Percentiles rank a stretch among this genome's conserved stretches.
Evolutionary conservation across 164 flowering plant species (phyloP).

Genomic region (Umbellularia californica): DNA sequence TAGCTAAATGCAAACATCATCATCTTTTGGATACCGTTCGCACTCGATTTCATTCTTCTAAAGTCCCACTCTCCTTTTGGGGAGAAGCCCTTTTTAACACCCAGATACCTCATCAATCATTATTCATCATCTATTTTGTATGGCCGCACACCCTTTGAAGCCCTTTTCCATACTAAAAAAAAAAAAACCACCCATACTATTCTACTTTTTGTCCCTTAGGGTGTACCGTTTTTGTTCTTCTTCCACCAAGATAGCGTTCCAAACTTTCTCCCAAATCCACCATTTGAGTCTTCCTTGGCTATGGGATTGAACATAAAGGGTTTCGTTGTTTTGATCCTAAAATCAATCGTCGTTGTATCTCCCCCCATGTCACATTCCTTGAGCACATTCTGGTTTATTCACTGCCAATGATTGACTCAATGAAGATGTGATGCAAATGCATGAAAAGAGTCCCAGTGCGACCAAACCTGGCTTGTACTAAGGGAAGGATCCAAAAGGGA

Average conservation of each 20-base stretch:
- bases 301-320: too few relatives aligned
- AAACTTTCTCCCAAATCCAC: neutral
- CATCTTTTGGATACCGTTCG: neutral
- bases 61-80: neutral
- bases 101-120: neutral
- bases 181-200: neutral
- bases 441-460: too few relatives aligned
- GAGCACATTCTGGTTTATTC: too few relatives aligned
- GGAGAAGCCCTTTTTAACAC: neutral
- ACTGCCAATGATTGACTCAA: too few relatives aligned
- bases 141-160: neutral
- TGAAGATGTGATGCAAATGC: too few relatives aligned
- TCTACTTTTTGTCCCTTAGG: neutral
- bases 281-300: too few relatives aligned
- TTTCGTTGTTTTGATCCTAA: too few relatives aligned
- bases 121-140: neutral
- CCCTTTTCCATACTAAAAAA: neutral
- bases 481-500: too few relatives aligned
- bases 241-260: neutral
- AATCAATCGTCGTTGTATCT: too few relatives aligned
- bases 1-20: neutral
- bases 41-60: neutral
- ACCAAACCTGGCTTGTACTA: too few relatives aligned
- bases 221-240: neutral
- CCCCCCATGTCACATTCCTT: too few relatives aligned